Evolutionary conservation across 129 eudicot species (phyloP).

Genomic region (Flaveria robusta): DNA sequence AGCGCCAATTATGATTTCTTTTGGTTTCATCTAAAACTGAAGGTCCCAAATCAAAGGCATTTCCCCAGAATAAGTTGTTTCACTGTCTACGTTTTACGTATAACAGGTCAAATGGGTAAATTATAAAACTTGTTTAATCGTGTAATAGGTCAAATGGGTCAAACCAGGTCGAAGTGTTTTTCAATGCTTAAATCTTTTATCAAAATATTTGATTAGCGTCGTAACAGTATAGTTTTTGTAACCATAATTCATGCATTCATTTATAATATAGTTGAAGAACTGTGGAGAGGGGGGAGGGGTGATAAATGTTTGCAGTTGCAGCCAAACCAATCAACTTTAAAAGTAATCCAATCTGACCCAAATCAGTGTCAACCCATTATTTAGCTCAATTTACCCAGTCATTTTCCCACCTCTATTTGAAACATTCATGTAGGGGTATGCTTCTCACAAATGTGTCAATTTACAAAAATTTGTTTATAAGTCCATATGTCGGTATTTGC

Average conservation of each 20-base stretch:
- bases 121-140: neutral
- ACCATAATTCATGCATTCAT: neutral
- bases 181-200: neutral
- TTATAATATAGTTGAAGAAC: neutral
- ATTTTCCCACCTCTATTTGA: neutral
- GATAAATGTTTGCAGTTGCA: neutral
- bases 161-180: neutral
- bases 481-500: neutral
- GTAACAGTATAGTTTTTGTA: neutral
- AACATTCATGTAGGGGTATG: neutral
- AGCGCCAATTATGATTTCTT: neutral
- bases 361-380: neutral
- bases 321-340: neutral
- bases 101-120: neutral
- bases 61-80: neutral
- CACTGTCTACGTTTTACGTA: neutral
- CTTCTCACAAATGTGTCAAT: neutral
- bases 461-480: neutral
- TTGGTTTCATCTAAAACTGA: neutral
- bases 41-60: neutral
- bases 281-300: neutral
- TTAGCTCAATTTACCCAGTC: neutral
- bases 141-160: neutral
- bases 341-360: neutral
- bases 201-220: neutral